phyloP scores from a whole-genome alignment of 192 early-diverging fungal species.

The Allomyces macrogynus region DNA sequence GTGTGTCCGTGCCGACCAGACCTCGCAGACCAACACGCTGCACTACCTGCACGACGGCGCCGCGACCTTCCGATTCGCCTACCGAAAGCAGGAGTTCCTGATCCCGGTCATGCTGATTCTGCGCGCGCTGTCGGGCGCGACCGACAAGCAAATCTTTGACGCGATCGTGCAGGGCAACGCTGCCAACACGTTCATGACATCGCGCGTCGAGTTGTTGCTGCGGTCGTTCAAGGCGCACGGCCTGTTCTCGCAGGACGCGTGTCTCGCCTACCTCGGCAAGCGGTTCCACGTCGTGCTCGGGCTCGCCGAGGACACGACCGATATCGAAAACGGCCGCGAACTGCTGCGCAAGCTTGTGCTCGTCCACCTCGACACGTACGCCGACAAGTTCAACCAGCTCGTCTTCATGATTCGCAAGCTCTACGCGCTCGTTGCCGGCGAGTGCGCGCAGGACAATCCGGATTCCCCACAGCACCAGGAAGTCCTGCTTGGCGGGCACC shows the following conservation, averaged over 20 bases:
- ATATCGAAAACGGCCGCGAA: constrained; percentile 58
- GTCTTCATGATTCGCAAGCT: constrained; percentile 95
- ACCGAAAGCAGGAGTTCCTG: constrained; percentile 88
- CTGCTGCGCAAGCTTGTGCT: constrained; percentile 58
- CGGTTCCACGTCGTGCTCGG: constrained; percentile 81
- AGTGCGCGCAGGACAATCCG: constrained; percentile 79
- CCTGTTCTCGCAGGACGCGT: constrained; percentile 51
- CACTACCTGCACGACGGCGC: constrained; percentile 83
- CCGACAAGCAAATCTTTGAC: constrained; percentile 84
- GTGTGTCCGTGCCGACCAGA: constrained; percentile 76
- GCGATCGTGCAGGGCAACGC: constrained; percentile 57
- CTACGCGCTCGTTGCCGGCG: constrained; percentile 78
- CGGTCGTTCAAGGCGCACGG: constrained; percentile 48
- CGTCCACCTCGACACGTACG: constrained; percentile 55
- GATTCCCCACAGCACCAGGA: constrained; percentile 94
- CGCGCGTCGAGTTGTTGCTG: constrained; percentile 82
- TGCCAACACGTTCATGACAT: constrained; percentile 85
- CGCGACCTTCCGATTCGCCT: constrained; percentile 66
- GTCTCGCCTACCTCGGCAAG: constrained; percentile 62
- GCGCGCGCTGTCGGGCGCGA: constrained; percentile 57
- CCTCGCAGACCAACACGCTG: constrained; percentile 75
- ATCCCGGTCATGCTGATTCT: constrained; percentile 75
- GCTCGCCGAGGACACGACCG: constrained; percentile 55
- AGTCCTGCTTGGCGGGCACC: constrained; percentile 72
- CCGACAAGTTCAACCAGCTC: constrained; percentile 83